These are phyloP conservation scores for Chaetomiaceae sp. DNA, from an alignment of 2,329 filamentous ascomycete species.

Conservation along the genomic window DNA sequence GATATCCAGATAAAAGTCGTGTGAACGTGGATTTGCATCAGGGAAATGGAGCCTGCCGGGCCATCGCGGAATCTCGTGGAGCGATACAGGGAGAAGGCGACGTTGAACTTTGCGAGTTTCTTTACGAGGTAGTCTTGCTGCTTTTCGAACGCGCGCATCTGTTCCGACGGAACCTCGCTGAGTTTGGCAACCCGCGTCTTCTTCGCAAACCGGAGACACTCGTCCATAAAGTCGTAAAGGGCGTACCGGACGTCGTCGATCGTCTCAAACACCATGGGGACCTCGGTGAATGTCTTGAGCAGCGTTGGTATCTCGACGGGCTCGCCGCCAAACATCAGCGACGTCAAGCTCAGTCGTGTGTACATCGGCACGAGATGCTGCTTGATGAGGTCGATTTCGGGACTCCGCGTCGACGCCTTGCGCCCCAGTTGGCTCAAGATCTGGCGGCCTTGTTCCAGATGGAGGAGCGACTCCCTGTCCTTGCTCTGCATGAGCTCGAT, in stretches of 20 bases:
- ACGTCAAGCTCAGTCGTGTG: conserved; percentile 39
- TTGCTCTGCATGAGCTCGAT: conserved; percentile 52
- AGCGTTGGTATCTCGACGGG: conserved; percentile 36
- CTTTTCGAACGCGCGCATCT: conserved; percentile 27
- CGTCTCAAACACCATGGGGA: conserved; percentile 35
- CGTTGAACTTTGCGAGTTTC: conserved; percentile 30
- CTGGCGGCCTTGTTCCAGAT: conserved; percentile 41
- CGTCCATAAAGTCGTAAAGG: conserved; percentile 40
- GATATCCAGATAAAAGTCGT: conserved; percentile 34
- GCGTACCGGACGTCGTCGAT: conserved; percentile 30
- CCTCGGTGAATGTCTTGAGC: conserved; percentile 31
- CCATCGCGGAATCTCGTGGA: conserved; percentile 23
- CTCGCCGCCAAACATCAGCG: conserved; percentile 38
- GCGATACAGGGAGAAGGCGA: conserved; percentile 32
- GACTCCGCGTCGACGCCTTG: conserved; percentile 27
- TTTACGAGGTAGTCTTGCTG: conserved; percentile 35
- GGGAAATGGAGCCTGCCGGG: conserved; percentile 22
- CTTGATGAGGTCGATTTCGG: conserved; percentile 37
- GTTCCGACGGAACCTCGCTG: conserved; percentile 26
- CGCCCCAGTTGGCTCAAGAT: conserved; percentile 36
- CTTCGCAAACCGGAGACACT: conserved; percentile 36
- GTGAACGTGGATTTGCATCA: conserved; percentile 38
- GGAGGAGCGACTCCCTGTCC: conserved; percentile 41
- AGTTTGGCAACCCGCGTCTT: conserved; percentile 29
- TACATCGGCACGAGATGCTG: conserved; percentile 42